Evolutionary conservation across 345 rosid genomes (phyloP), one percentile per base, ranked within the genome.

Genomic region (Cardamine resedifolia): DNA sequence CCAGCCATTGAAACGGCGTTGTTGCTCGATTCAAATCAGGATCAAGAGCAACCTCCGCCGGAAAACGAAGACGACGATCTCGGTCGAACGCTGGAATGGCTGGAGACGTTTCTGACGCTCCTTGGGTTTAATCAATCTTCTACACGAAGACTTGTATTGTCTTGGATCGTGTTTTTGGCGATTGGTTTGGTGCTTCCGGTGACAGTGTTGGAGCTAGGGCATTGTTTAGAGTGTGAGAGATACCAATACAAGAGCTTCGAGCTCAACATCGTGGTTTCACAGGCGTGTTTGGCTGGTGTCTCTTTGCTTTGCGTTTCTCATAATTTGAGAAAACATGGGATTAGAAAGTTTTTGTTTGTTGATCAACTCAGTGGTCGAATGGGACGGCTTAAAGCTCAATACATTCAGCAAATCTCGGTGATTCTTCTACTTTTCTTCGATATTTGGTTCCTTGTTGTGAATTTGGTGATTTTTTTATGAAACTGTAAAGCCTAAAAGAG

Each of bases 121-220:
- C 85, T 93, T 12, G 98, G 98, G 23, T 93, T 90, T 80, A 81
- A 75, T 30, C 96, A 89, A 41, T 80, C 85, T 27, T 85, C 96
- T 18, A 57, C 55, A 10, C 61, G 48, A 39, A 78, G 90, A 14
- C 81, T 80, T 20, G 66, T 68, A 7, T 62, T 93, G 60, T 85
- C 97, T 3, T 90, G 96, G 98, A 28, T 77, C 8, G 87, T 75
- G 14, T 90, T 93, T 71, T 0, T 79, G 4, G 18, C 77, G n/a
- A 62, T 88, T 0, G 98, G 97, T 4, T 81, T 88, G 19, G 68
- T 74, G 64, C 26, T 90, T 63, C 98, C 98, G 6, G 85, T 88
- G 36, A 52, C 76, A n/a, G 82, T 85, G 14, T 75, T 93, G 28
- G 97, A 87, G 82, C 69, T 86, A 4, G 72, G 90, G 10, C 74